phyloP scores from a whole-genome alignment of 306 rosid genomes.

The Abrus pulchellus region DNA sequence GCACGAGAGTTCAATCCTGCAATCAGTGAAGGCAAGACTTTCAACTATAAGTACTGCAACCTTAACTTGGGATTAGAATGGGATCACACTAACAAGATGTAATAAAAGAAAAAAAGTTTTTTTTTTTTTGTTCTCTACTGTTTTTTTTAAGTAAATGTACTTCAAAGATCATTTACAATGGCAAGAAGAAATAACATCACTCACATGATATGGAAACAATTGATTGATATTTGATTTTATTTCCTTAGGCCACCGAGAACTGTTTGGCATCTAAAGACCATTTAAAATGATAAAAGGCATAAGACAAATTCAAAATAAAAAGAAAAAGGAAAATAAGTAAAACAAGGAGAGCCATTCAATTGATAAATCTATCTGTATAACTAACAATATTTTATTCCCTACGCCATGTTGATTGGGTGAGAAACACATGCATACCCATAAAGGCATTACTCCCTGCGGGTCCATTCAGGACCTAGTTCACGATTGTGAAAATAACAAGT shows the following conservation, averaged over 20 bases:
- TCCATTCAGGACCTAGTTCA: neutral
- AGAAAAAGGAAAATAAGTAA: neutral
- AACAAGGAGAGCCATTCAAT: neutral
- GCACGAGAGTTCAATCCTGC: constrained; percentile 37
- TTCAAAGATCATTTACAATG: neutral
- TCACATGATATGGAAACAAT: neutral
- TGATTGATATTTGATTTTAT: neutral
- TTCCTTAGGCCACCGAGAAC: neutral
- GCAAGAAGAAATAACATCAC: neutral
- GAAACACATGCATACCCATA: neutral
- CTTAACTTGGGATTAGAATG: neutral
- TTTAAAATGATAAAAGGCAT: neutral
- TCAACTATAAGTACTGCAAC: constrained; percentile 3
- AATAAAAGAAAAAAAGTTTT: neutral
- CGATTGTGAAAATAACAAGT: constrained; percentile 21
- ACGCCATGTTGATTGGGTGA: constrained; percentile 7
- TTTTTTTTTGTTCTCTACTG: neutral
- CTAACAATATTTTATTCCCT: neutral
- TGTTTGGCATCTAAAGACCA: neutral
- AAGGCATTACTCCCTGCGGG: neutral
- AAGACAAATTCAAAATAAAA: neutral
- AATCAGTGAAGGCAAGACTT: constrained; percentile 24
- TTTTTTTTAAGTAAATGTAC: neutral
- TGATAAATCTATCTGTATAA: neutral
- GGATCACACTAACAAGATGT: neutral